Evolutionary conservation across 331 rosid genomes (phyloP).

Genomic region (Malus hybrid): DNA sequence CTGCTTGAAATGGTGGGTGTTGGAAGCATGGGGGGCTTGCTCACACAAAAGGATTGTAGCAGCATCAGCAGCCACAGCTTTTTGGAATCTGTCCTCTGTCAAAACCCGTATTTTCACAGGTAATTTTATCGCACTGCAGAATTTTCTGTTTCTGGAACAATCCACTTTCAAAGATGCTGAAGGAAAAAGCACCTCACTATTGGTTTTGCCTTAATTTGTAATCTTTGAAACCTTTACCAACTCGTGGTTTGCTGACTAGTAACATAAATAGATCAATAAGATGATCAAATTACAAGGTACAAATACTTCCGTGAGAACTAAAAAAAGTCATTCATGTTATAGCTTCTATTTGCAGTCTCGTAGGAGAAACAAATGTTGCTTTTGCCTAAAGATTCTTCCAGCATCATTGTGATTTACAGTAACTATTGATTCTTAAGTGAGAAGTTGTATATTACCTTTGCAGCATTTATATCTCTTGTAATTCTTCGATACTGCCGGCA

Average conservation of each 20-base stretch:
- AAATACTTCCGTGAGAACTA: too few species aligned
- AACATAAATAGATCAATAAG: background rate
- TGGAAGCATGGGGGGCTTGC: conserved; percentile 71
- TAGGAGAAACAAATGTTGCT: too few species aligned
- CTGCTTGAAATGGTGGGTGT: conserved; percentile 37
- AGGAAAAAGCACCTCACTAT: background rate
- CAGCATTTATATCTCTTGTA: conserved; percentile 79
- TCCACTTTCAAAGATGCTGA: too few species aligned
- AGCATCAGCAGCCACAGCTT: conserved; percentile 42
- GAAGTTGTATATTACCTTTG: background rate
- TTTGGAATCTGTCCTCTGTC: conserved; percentile 72
- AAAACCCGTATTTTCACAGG: conserved; percentile 75
- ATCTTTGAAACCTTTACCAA: background rate
- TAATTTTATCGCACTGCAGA: conserved; percentile 2
- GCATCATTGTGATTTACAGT: background rate
- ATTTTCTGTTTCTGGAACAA: background rate
- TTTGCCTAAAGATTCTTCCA: too few species aligned
- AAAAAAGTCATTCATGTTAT: too few species aligned
- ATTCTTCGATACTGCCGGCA: conserved; percentile 51
- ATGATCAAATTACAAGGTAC: background rate
- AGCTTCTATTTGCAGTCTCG: too few species aligned
- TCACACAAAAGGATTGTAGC: conserved; percentile 70
- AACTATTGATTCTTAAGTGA: conserved; percentile 9
- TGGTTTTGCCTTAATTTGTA: background rate
- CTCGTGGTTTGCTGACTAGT: background rate